Evolutionary conservation across 192 early-diverging fungal genomes (phyloP).

Genomic region (Chytriomyces confervae): DNA sequence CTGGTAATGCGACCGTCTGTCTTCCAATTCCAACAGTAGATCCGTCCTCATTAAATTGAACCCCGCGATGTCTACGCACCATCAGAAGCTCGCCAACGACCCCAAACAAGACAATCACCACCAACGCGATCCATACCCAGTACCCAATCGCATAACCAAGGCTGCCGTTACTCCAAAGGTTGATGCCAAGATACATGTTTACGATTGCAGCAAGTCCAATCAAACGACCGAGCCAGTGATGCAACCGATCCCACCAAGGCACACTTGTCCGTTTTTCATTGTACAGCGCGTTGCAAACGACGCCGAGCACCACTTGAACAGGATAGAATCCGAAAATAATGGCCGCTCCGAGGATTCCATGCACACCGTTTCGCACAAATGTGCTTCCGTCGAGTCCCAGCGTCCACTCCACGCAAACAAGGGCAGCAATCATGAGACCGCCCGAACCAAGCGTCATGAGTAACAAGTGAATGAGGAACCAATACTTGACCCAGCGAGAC

Average conservation of each 20-base stretch:
- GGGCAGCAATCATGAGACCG: constrained; percentile 9
- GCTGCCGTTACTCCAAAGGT: background rate
- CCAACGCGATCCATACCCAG: background rate
- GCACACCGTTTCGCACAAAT: constrained; percentile 14
- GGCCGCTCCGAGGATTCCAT: constrained; percentile 18
- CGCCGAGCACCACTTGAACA: constrained; percentile 42
- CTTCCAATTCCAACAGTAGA: background rate
- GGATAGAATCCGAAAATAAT: constrained; percentile 23
- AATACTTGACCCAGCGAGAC: constrained; percentile 33
- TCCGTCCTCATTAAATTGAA: background rate
- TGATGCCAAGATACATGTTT: constrained; percentile 4
- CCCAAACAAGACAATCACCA: background rate
- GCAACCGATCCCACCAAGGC: constrained; percentile 51
- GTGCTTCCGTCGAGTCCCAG: background rate
- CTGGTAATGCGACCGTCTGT: background rate
- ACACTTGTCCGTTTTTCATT: constrained; percentile 28
- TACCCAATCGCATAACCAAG: background rate
- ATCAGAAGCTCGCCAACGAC: constrained; percentile 4
- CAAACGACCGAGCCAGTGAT: constrained; percentile 48
- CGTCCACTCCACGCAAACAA: background rate
- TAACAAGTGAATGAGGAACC: constrained; percentile 44
- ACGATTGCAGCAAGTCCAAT: background rate
- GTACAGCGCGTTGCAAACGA: constrained; percentile 38
- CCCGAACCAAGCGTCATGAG: constrained; percentile 32
- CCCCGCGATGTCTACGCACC: constrained; percentile 1